These are phyloP conservation scores for Brassica carinata DNA, from an alignment of 345 rosid species.

Conservation along the genomic window DNA sequence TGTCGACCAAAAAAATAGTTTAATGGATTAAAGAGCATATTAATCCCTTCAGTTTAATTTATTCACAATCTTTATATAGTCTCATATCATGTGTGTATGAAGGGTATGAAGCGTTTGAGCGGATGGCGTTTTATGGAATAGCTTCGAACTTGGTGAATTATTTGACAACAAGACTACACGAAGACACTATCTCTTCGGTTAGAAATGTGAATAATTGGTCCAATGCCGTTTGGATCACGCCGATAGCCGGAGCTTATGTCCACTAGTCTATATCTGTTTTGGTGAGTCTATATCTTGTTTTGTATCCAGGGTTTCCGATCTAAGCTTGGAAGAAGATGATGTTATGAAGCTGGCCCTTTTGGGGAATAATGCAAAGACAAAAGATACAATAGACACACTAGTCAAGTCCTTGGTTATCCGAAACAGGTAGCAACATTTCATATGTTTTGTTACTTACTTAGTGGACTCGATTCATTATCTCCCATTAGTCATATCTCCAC, in stretches of 20 bases:
- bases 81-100: neutral
- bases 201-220: slow-evolving; percentile 94
- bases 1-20: slow-evolving; percentile 47
- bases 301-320: slow-evolving; percentile 65
- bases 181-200: slow-evolving; percentile 78
- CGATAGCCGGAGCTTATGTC: slow-evolving; percentile 72
- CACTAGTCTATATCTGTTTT: no score
- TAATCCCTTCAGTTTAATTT: neutral
- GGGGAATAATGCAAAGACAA: slow-evolving; percentile 62
- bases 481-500: neutral
- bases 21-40: neutral
- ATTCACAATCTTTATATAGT: slow-evolving; percentile 11
- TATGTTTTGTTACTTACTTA: slow-evolving; percentile 1
- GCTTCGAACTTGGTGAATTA: slow-evolving; percentile 82
- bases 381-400: slow-evolving; percentile 73
- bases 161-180: slow-evolving; percentile 76
- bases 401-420: slow-evolving; percentile 73
- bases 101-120: slow-evolving; percentile 94
- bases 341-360: slow-evolving; percentile 71
- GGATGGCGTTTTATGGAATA: slow-evolving; percentile 94
- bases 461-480: slow-evolving; percentile 2
- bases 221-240: slow-evolving; percentile 90
- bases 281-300: slow-evolving; percentile 15
- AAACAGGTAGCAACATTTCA: slow-evolving; percentile 57
- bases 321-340: slow-evolving; percentile 81